Conservation (phyloP, 139 green algal species). For the Trebouxia sp. region DNA sequence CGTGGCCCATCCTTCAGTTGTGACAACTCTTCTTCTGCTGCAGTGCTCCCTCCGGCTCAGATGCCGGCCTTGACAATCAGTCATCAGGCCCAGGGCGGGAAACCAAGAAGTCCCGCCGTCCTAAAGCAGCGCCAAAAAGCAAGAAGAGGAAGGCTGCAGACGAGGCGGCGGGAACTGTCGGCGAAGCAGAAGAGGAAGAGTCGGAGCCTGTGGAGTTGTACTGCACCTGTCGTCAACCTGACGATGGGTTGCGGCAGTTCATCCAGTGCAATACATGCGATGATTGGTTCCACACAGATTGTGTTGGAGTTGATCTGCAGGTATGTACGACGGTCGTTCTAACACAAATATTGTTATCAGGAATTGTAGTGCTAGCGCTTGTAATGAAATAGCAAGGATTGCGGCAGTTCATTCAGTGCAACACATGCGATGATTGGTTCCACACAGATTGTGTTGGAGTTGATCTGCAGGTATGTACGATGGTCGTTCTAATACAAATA, state of each 20-base stretch:
- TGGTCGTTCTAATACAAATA: too few relatives aligned
- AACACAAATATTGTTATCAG: too few relatives aligned
- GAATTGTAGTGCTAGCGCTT: too few relatives aligned
- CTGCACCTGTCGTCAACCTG: slow-evolving; percentile 37
- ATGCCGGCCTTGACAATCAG: background rate
- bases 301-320: slow-evolving; percentile 42
- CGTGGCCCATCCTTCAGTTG: background rate
- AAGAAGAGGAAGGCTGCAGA: slow-evolving; percentile 11
- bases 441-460: slow-evolving; percentile 55
- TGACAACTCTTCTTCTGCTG: background rate
- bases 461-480: slow-evolving; percentile 36
- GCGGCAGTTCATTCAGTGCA: slow-evolving; percentile 27
- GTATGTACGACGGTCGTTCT: slow-evolving; percentile 21
- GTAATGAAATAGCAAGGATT: too few relatives aligned
- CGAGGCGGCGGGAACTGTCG: background rate
- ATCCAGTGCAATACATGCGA: slow-evolving; percentile 38
- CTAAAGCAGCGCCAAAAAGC: slow-evolving; percentile 21
- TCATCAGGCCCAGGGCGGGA: background rate
- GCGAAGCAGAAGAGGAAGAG: background rate
- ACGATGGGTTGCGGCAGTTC: slow-evolving; percentile 18
- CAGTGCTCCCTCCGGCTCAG: background rate
- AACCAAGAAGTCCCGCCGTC: slow-evolving; percentile 10
- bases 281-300: slow-evolving; percentile 56
- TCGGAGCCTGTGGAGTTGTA: slow-evolving; percentile 23
- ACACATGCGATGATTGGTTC: slow-evolving; percentile 44